A percentile compares a stretch with the other conserved stretches of the same genome.
Conservation (phyloP, 352 stramenopile genomes). For the Blastocystis sp. region DNA sequence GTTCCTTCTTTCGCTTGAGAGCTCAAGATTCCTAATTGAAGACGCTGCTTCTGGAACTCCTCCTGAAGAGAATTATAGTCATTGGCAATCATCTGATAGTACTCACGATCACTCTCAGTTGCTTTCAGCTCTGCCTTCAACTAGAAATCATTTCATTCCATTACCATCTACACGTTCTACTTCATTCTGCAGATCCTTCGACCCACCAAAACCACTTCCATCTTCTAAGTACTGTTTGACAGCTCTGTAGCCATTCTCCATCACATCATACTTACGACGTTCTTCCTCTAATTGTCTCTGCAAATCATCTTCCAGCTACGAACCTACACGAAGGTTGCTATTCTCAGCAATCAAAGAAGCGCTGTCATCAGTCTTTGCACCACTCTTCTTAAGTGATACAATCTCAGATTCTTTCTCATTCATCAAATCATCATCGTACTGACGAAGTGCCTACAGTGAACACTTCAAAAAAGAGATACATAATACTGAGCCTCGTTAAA, state of each 20-base stretch:
- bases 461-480: neutral
- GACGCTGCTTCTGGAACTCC: neutral
- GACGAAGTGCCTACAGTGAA: neutral
- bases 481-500: constrained; percentile 56
- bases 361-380: neutral
- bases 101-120: neutral
- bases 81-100: neutral
- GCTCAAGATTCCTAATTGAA: neutral
- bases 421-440: constrained; percentile 48
- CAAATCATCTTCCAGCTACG: neutral
- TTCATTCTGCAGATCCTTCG: neutral
- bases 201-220: neutral
- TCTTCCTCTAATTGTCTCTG: constrained; percentile 18
- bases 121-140: neutral
- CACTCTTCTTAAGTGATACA: constrained; percentile 11
- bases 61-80: constrained; percentile 39
- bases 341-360: neutral
- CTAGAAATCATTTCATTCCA: neutral
- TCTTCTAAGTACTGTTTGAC: constrained; percentile 35
- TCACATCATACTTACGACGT: constrained; percentile 19
- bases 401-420: constrained; percentile 47
- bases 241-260: constrained; percentile 40
- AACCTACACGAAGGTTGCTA: constrained; percentile 8
- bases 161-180: neutral
- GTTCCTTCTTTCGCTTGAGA: neutral